Base-by-base conservation (phyloP, 1,139 yeast genomes). In the Pichia sp. region DNA sequence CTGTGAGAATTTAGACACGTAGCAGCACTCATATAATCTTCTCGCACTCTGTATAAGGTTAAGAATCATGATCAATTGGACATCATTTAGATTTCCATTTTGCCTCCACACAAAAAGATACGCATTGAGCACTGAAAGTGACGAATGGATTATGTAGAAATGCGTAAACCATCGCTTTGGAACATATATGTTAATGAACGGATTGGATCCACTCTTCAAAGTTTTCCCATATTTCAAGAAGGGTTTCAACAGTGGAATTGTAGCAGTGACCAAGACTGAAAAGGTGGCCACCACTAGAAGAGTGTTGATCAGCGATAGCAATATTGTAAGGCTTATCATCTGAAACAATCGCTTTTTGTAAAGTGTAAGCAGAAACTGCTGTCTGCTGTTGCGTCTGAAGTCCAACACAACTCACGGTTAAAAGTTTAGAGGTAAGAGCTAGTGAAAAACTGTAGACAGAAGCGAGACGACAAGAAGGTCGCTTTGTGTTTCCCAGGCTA, bases 41-140 rank as follows among this genome's bases (percentile, higher is more conserved):
- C 95, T 64, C 1, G 60, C n/a, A 1, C 82, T 74, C 50, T 87
- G 97, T 4, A 73, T 37, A 20, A 68, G 37, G 22, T 72, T 50
- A 13, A 72, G 44, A 33, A 59, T 37, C 13, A 51, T 47, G 3
- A 66, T 36, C 9, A 45, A 10, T n/a, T 30, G 25, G 10, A 37
- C 12, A 16, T 30, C 32, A 1, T 23, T 19, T n/a, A 34, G n/a
- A n/a, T n/a, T n/a, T n/a, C n/a, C n/a, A 14, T 17, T 19, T 10
- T 22, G 14, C 3, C n/a, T 11, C 18, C 29, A 19, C 13, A 12
- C 14, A 19, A 14, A 22, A n/a, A 18, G 22, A 19, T 3, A 30
- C 12, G 34, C 2, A 29, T 32, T 34, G 23, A 32, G 23, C n/a
- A 33, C 1, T 1, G 47, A 39, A 1, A 40, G 13, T 1, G 33